Conservation (phyloP, 176 grass and related monocot species). For the Avena insularis region DNA sequence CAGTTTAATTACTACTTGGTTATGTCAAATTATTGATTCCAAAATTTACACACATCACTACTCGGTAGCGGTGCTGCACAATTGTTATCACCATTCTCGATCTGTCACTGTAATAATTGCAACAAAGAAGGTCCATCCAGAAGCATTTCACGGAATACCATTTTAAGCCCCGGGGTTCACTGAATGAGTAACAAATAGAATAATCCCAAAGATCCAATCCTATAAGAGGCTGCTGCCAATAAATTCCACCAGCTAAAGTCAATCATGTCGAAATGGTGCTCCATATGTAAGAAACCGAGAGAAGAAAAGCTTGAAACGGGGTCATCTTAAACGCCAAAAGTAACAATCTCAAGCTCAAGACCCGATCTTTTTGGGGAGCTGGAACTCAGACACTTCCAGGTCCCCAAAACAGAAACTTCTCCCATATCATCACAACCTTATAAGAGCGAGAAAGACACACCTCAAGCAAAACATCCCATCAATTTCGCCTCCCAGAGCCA, state of each 20-base stretch:
- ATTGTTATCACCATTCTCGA: not conserved
- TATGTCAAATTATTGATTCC: not conserved
- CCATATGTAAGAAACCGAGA: not conserved
- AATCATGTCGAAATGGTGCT: not conserved
- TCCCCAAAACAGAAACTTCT: not conserved
- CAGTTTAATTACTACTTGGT: not conserved
- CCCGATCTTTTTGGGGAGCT: not conserved
- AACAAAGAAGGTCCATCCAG: not conserved
- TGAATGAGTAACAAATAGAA: not conserved
- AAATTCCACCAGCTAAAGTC: not conserved
- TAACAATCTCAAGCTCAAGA: not conserved
- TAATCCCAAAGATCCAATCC: conserved; percentile 6
- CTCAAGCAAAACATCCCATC: not conserved
- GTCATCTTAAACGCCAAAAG: not conserved
- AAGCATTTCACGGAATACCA: not conserved
- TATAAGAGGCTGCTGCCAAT: not conserved
- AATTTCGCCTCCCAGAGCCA: not conserved
- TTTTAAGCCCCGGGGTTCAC: not conserved
- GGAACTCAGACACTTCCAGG: not conserved
- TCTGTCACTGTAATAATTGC: not conserved
- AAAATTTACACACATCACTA: not conserved
- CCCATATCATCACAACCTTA: not conserved
- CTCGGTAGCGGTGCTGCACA: not conserved
- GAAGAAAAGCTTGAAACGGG: not conserved
- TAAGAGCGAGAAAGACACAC: not conserved